phyloP scores from a whole-genome alignment of 352 stramenopile genomes.

The Phytophthora sp. region DNA sequence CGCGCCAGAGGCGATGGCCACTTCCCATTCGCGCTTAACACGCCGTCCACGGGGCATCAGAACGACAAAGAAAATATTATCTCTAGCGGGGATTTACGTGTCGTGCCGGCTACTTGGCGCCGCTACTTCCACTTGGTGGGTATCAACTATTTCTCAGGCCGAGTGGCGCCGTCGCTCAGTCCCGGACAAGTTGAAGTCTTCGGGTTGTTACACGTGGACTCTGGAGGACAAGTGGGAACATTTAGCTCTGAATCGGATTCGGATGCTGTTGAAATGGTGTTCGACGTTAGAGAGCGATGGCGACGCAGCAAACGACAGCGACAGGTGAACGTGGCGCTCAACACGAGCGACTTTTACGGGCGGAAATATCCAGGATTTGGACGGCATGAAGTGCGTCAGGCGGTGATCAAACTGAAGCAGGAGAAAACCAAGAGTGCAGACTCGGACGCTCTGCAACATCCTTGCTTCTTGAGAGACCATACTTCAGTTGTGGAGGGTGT shows the following conservation, averaged over 20 bases:
- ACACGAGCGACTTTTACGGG: conserved; percentile 71
- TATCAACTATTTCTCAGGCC: conserved; percentile 66
- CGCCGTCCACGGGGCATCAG: conserved; percentile 8
- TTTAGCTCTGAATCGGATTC: conserved; percentile 28
- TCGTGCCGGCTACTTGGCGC: conserved; percentile 44
- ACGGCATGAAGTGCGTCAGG: conserved; percentile 28
- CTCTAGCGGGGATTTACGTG: conserved; percentile 50
- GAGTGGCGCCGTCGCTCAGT: conserved; percentile 51
- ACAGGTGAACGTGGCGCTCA: conserved; percentile 61
- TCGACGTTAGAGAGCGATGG: conserved; percentile 75
- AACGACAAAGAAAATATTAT: conserved; percentile 24
- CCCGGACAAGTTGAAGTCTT: conserved; percentile 64
- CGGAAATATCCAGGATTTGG: conserved; percentile 57
- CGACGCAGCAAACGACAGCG: conserved; percentile 65
- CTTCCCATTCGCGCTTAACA: conserved; percentile 60
- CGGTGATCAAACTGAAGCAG: conserved; percentile 42
- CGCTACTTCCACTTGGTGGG: conserved; percentile 66
- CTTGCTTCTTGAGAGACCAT: conserved; percentile 51
- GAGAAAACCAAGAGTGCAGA: conserved; percentile 12
- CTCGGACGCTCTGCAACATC: conserved; percentile 39
- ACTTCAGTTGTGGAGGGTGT: conserved; percentile 15
- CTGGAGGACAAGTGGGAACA: conserved; percentile 25
- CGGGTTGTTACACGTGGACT: conserved; percentile 60
- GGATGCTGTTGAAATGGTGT: conserved; percentile 51
- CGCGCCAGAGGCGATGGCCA: conserved; percentile 40